phyloP scores from a whole-genome alignment of 2,329 filamentous ascomycete genomes.

The Ophiostoma sp. region DNA sequence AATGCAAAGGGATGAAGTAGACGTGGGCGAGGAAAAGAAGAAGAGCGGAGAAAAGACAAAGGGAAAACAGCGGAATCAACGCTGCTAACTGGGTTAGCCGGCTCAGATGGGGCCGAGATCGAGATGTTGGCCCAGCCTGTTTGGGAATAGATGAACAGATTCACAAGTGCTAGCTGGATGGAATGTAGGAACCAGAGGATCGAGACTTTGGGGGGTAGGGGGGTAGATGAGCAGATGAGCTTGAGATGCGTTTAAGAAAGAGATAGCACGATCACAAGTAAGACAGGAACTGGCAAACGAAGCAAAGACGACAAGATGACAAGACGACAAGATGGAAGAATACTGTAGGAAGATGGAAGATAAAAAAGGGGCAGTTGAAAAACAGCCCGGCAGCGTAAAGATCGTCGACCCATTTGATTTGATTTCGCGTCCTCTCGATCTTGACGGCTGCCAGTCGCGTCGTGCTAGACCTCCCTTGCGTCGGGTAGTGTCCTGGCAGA shows the following conservation, averaged over 20 bases:
- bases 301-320: neutral
- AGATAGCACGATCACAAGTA: neutral
- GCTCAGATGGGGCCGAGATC: neutral
- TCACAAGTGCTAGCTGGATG: neutral
- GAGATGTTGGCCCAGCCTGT: constrained; percentile 4
- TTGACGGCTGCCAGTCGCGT: neutral
- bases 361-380: neutral
- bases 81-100: too few relatives aligned
- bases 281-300: neutral
- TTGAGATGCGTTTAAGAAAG: too few relatives aligned
- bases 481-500: neutral
- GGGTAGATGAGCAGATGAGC: too few relatives aligned
- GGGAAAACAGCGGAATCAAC: neutral
- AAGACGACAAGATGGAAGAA: too few relatives aligned
- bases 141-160: neutral
- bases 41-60: neutral
- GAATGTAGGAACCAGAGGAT: too few relatives aligned
- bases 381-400: neutral
- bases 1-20: neutral
- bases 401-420: neutral
- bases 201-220: too few relatives aligned
- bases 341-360: too few relatives aligned
- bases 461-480: constrained; percentile 5
- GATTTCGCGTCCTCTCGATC: constrained; percentile 1
- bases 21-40: neutral